A percentile compares a stretch with the other conserved stretches of the same genome.
Conservation (phyloP, 192 early-diverging fungal species). For the Geranomyces michiganensis region DNA sequence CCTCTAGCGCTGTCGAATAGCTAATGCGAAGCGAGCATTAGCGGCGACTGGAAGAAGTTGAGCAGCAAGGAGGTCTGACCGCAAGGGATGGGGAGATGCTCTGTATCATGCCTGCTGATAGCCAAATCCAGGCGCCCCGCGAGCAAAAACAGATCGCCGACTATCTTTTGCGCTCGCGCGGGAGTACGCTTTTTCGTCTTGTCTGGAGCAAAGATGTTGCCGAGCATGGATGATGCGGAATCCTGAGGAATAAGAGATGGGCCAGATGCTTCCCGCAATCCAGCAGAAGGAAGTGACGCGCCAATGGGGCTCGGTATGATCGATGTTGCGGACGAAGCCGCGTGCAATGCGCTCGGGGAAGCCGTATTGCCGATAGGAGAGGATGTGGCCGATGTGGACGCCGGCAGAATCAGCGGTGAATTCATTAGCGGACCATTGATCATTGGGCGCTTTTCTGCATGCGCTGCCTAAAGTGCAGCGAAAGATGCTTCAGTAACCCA, state of each 20-base stretch:
- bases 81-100: not conserved
- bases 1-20: conserved; percentile 69
- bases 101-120: conserved; percentile 51
- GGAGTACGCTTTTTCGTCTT: conserved; percentile 67
- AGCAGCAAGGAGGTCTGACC: not conserved
- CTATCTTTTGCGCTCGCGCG: conserved; percentile 70
- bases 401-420: not conserved
- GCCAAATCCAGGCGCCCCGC: conserved; percentile 74
- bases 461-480: conserved; percentile 34
- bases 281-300: conserved; percentile 6
- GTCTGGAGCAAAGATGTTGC: conserved; percentile 38
- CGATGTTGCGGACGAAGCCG: not conserved
- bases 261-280: conserved; percentile 10
- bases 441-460: conserved; percentile 62
- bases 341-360: conserved; percentile 13
- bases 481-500: not conserved
- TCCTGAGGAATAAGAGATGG: conserved; percentile 21
- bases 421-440: conserved; percentile 54
- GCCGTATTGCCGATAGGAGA: not conserved
- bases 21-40: conserved; percentile 34
- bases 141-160: conserved; percentile 75
- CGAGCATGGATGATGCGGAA: conserved; percentile 33
- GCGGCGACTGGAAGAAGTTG: not conserved
- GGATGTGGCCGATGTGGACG: not conserved
- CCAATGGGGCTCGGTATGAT: not conserved